A percentile compares a stretch with the other conserved stretches of the same genome.
Conservation (phyloP, 768 basidiomycete genomes). For the Suillus weaverae region DNA sequence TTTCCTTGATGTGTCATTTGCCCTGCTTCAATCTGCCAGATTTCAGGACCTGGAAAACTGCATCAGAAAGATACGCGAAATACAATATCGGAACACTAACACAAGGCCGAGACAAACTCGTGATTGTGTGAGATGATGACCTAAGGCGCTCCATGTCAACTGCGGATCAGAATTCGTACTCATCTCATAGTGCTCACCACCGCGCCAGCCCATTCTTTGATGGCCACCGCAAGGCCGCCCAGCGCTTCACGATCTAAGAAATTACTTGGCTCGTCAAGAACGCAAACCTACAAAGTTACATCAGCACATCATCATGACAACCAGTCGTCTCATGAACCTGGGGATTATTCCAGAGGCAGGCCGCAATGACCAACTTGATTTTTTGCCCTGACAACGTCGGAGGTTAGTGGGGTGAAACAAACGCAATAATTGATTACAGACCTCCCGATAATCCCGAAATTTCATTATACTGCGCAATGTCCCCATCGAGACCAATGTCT, state of each 20-base stretch:
- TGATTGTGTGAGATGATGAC: constrained; percentile 96
- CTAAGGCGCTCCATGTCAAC: constrained; percentile 36
- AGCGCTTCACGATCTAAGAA: constrained; percentile 96
- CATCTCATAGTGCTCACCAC: constrained; percentile 52
- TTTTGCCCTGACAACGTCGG: constrained; percentile 67
- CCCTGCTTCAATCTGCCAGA: constrained; percentile 91
- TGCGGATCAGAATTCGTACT: constrained; percentile 15
- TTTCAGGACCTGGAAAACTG: constrained; percentile 68
- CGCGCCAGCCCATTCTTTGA: constrained; percentile 92
- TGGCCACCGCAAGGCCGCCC: constrained; percentile 92
- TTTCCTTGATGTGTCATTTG: constrained; percentile 89
- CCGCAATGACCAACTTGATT: constrained; percentile 93
- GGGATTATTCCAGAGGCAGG: constrained; percentile 95
- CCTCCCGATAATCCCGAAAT: constrained; percentile 93
- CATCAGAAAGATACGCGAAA: constrained; percentile 16
- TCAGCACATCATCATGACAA: constrained; percentile 8
- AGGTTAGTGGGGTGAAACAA: not conserved
- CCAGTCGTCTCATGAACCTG: constrained; percentile 51
- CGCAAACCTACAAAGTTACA: constrained; percentile 50
- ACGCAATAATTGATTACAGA: constrained; percentile 29
- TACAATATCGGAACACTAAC: constrained; percentile 44
- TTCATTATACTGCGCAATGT: constrained; percentile 98
- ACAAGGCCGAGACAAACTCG: constrained; percentile 82
- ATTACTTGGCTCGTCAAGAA: constrained; percentile 92
- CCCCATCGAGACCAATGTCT: constrained; percentile 94